A percentile compares a stretch with the other conserved stretches of the same genome.
Evolutionary conservation across 441 rosid species (phyloP).

Genomic region (Isatis lusitanica): DNA sequence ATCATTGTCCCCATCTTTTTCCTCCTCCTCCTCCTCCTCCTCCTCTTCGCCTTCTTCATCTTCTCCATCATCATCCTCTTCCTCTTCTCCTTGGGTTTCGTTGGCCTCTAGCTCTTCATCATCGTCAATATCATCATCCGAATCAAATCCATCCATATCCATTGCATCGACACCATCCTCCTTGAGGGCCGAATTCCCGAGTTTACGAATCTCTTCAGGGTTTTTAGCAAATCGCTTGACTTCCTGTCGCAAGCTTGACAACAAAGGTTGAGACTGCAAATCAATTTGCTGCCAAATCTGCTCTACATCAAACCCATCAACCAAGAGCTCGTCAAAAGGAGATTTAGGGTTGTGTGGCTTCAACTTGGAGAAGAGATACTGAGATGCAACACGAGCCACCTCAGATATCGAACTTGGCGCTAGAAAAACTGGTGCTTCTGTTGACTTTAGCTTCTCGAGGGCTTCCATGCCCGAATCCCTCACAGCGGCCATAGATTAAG

Average conservation of each 20-base stretch:
- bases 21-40: slow-evolving; percentile 26
- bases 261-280: slow-evolving; percentile 65
- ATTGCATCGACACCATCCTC: slow-evolving; percentile 33
- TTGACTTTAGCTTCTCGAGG: slow-evolving; percentile 50
- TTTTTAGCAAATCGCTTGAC: slow-evolving; percentile 55
- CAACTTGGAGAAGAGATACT: slow-evolving; percentile 56
- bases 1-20: slow-evolving; percentile 19
- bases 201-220: slow-evolving; percentile 49
- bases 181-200: slow-evolving; percentile 28
- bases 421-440: slow-evolving; percentile 69
- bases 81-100: slow-evolving; percentile 28
- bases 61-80: slow-evolving; percentile 24
- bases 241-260: slow-evolving; percentile 56
- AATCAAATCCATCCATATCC: slow-evolving; percentile 40
- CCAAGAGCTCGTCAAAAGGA: slow-evolving; percentile 66
- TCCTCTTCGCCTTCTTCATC: not conserved
- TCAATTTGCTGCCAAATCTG: slow-evolving; percentile 98
- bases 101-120: slow-evolving; percentile 36
- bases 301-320: slow-evolving; percentile 81
- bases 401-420: slow-evolving; percentile 56
- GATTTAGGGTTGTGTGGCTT: slow-evolving; percentile 58
- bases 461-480: slow-evolving; percentile 43
- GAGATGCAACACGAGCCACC: slow-evolving; percentile 58
- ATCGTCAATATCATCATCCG: slow-evolving; percentile 25
- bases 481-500: slow-evolving; percentile 39